phyloP scores from a whole-genome alignment of 495 filamentous ascomycete genomes.

The Penicillium arizonense region DNA sequence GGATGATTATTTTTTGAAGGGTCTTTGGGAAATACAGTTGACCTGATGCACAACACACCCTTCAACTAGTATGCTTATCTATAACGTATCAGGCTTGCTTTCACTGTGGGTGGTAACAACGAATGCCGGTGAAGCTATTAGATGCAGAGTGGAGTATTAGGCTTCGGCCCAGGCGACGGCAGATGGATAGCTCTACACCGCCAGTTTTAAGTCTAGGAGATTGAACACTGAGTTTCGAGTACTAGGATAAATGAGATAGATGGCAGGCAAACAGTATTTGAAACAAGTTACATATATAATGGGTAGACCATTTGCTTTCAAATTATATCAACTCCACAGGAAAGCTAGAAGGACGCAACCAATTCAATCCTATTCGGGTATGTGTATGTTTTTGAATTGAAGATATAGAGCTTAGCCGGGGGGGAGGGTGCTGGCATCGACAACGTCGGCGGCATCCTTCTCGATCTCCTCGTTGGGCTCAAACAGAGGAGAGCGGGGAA shows the following conservation, averaged over 20 bases:
- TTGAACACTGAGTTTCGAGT: not conserved
- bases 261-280: slow-evolving; percentile 1
- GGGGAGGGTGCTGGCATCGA: slow-evolving; percentile 88
- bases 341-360: slow-evolving; percentile 14
- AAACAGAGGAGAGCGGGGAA: slow-evolving; percentile 87
- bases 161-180: no score
- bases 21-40: no score
- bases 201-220: no score
- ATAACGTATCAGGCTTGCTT: no score
- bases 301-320: slow-evolving; percentile 2
- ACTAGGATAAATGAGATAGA: not conserved
- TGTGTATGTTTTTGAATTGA: slow-evolving; percentile 20
- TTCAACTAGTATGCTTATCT: no score
- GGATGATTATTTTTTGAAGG: no score
- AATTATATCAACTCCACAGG: slow-evolving; percentile 5
- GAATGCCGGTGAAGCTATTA: no score
- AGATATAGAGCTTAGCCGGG: slow-evolving; percentile 65
- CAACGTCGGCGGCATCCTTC: slow-evolving; percentile 85
- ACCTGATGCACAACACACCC: no score
- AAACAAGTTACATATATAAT: slow-evolving; percentile 9
- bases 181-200: no score
- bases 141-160: no score
- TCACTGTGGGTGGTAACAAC: no score
- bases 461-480: slow-evolving; percentile 68
- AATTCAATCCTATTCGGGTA: slow-evolving; percentile 24